Conservation (phyloP, 1,284 basidiomycete genomes). For the Thecaphora thlaspeos region DNA sequence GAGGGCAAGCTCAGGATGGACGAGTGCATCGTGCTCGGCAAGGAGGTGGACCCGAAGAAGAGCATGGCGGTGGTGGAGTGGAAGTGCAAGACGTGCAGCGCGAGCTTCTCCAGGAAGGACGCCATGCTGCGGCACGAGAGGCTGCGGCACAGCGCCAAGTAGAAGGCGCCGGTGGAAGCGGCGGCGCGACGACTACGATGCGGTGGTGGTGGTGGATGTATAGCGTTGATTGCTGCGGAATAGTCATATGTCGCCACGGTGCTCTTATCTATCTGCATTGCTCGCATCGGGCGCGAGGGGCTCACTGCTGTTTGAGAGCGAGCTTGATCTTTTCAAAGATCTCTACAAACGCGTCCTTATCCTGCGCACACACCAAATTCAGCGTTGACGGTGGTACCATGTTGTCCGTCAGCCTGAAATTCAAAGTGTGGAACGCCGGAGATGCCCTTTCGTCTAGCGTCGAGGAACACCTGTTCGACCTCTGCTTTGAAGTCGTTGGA, state of each 20-base stretch:
- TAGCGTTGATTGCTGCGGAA: too few relatives aligned
- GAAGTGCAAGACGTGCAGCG: conserved; percentile 51
- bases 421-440: conserved; percentile 12
- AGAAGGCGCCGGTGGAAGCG: too few relatives aligned
- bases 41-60: conserved; percentile 55
- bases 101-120: conserved; percentile 46
- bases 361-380: not conserved
- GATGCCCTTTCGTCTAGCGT: conserved; percentile 1
- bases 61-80: conserved; percentile 53
- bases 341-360: not conserved
- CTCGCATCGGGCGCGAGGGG: too few relatives aligned
- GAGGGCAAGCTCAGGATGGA: conserved; percentile 44
- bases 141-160: conserved; percentile 18
- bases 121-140: conserved; percentile 52
- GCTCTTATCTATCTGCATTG: too few relatives aligned
- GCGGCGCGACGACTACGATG: too few relatives aligned
- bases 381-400: not conserved
- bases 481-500: not conserved
- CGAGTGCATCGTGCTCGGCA: conserved; percentile 53
- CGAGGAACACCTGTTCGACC: conserved; percentile 1
- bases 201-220: too few relatives aligned
- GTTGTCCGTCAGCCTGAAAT: not conserved
- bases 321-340: not conserved
- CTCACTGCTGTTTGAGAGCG: not conserved
- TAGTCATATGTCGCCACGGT: too few relatives aligned